A percentile compares a stretch with the other conserved stretches of the same genome.
Evolutionary conservation across 192 early-diverging fungal genomes (phyloP).

Genomic region (Entrophospora sp.): DNA sequence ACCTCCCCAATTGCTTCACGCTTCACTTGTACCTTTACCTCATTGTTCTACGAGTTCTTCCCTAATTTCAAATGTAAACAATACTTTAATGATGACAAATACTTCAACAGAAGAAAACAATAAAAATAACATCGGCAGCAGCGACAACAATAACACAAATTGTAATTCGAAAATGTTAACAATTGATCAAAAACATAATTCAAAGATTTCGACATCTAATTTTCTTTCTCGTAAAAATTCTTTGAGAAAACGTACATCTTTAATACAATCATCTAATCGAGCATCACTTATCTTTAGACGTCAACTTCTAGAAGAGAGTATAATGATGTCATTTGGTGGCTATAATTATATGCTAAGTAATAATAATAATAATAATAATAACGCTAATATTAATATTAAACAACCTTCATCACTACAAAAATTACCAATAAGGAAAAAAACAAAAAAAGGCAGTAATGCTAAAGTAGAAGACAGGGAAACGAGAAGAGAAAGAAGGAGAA

Average conservation of each 20-base stretch:
- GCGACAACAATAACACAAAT: not conserved
- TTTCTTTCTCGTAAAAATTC: not conserved
- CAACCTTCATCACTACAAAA: not conserved
- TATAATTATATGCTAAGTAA: no score
- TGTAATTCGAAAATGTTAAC: not conserved
- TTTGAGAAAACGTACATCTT: constrained; percentile 3
- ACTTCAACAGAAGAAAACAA: not conserved
- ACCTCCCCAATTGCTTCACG: constrained; percentile 20
- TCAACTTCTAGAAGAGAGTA: constrained; percentile 15
- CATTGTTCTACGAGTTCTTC: not conserved
- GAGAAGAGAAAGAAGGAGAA: constrained; percentile 15
- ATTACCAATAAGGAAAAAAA: constrained; percentile 4
- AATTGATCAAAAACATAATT: not conserved
- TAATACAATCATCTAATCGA: constrained; percentile 13
- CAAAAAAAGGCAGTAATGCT: constrained; percentile 18
- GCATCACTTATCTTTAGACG: constrained; percentile 9
- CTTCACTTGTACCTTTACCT: constrained; percentile 12
- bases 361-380: no score
- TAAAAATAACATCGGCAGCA: not conserved
- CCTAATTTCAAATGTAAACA: not conserved
- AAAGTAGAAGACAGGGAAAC: constrained; percentile 2
- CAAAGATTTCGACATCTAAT: not conserved
- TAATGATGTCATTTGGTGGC: constrained; percentile 20
- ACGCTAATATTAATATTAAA: not conserved
- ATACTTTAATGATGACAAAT: not conserved